Conservation (phyloP, 768 basidiomycete genomes). For the Termitomyces heimii region DNA sequence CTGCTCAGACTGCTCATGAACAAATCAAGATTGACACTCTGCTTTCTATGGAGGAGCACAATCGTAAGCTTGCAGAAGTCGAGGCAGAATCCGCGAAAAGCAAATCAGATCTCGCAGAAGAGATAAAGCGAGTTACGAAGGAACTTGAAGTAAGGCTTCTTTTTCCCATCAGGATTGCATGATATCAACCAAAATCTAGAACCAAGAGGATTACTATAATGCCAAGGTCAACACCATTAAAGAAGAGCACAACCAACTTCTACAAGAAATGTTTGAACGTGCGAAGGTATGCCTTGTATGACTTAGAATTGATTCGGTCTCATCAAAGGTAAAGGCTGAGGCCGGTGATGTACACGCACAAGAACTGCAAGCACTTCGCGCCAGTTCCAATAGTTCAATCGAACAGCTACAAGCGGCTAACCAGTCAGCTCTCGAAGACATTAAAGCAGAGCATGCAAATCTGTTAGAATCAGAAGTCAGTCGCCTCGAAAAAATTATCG, state of each 20-base stretch:
- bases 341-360: conserved; percentile 63
- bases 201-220: conserved; percentile 63
- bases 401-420: conserved; percentile 66
- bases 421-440: conserved; percentile 49
- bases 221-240: conserved; percentile 62
- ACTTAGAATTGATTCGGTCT: conserved; percentile 1
- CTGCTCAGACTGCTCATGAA: conserved; percentile 41
- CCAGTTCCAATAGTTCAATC: conserved; percentile 57
- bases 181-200: conserved; percentile 32
- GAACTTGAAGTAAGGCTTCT: conserved; percentile 61
- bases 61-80: conserved; percentile 42
- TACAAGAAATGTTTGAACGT: conserved; percentile 68
- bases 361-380: conserved; percentile 68
- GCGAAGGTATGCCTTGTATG: conserved; percentile 53
- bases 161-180: background rate
- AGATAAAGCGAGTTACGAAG: conserved; percentile 46
- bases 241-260: conserved; percentile 52
- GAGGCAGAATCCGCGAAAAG: conserved; percentile 44
- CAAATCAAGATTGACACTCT: conserved; percentile 37
- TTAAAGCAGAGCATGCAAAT: conserved; percentile 62
- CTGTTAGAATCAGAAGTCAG: conserved; percentile 51
- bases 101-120: conserved; percentile 46
- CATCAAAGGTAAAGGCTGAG: conserved; percentile 42
- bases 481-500: conserved; percentile 57
- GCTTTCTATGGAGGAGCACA: conserved; percentile 42